A percentile compares a stretch with the other conserved stretches of the same genome.
Evolutionary conservation across 805 yeast genomes (phyloP).

Genomic region (Blastobotrys attinorum): DNA sequence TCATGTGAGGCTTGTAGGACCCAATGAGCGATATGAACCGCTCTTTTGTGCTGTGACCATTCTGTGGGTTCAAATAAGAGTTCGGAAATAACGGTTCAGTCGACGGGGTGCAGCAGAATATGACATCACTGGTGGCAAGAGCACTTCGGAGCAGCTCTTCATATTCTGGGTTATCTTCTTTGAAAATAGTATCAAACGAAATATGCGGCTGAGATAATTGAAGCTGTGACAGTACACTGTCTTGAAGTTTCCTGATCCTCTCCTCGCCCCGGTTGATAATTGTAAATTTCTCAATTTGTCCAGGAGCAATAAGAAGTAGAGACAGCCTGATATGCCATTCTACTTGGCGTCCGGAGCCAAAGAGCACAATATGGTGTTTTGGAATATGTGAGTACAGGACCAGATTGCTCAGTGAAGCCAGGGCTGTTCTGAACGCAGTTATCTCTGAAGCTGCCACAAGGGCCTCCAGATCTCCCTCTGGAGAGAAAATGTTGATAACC

Average conservation of each 20-base stretch:
- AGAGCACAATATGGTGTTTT: background rate
- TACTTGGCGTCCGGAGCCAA: conserved; percentile 8
- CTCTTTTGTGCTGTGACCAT: no score
- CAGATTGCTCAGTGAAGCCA: conserved; percentile 6
- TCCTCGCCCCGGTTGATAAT: conserved; percentile 5
- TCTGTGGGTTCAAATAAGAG: conserved; percentile 2
- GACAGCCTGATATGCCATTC: conserved; percentile 8
- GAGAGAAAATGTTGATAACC: conserved; percentile 1
- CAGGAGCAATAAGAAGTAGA: background rate
- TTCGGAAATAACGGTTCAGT: conserved; percentile 6
- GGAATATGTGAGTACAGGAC: background rate
- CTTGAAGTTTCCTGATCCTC: background rate
- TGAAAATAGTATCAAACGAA: background rate
- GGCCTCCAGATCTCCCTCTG: conserved; percentile 1
- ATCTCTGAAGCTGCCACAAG: conserved; percentile 4
- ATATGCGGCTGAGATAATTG: background rate
- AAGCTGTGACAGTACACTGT: background rate
- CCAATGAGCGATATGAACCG: conserved; percentile 7
- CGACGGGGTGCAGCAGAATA: conserved; percentile 7
- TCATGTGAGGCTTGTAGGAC: conserved; percentile 9
- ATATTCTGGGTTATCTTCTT: conserved; percentile 1
- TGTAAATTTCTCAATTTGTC: conserved; percentile 1
- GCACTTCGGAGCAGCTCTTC: background rate
- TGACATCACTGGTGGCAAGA: background rate
- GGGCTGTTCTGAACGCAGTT: conserved; percentile 10